Evolutionary conservation across 2,329 filamentous ascomycete genomes (phyloP).

Genomic region (Fusarium mexicanum): DNA sequence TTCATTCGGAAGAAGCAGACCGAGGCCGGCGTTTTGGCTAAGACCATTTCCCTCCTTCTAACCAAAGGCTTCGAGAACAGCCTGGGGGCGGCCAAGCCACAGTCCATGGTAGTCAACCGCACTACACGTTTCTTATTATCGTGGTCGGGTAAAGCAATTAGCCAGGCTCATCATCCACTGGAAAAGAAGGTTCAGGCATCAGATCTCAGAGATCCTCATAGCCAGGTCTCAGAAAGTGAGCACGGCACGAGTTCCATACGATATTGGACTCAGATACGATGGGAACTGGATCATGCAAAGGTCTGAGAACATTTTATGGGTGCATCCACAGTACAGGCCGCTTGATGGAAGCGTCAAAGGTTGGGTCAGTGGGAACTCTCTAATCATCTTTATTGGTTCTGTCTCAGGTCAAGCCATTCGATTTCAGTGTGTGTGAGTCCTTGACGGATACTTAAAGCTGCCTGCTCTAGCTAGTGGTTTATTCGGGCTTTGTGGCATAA

Average conservation of each 20-base stretch:
- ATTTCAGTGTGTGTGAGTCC: neutral
- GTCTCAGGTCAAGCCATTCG: accelerated
- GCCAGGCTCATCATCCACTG: too few relatives aligned
- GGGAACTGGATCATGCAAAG: neutral
- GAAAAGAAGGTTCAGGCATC: too few relatives aligned
- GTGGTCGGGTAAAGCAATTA: too few relatives aligned
- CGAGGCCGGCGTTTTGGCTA: too few relatives aligned
- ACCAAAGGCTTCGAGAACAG: too few relatives aligned
- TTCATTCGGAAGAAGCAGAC: too few relatives aligned
- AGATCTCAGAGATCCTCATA: too few relatives aligned
- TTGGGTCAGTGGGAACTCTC: neutral
- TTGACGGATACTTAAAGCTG: neutral
- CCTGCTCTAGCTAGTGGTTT: neutral
- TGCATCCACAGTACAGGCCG: neutral
- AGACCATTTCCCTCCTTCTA: too few relatives aligned
- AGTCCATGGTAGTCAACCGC: too few relatives aligned
- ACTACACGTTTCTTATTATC: too few relatives aligned
- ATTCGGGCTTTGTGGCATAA: neutral
- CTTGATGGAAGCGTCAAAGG: neutral
- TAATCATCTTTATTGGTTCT: neutral
- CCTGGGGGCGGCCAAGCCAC: too few relatives aligned
- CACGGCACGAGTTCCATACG: neutral
- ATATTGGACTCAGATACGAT: neutral
- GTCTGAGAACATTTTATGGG: neutral
- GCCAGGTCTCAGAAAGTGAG: too few relatives aligned